Evolutionary conservation across 352 stramenopile species (phyloP).

Genomic region (Globisporangium middletonii): DNA sequence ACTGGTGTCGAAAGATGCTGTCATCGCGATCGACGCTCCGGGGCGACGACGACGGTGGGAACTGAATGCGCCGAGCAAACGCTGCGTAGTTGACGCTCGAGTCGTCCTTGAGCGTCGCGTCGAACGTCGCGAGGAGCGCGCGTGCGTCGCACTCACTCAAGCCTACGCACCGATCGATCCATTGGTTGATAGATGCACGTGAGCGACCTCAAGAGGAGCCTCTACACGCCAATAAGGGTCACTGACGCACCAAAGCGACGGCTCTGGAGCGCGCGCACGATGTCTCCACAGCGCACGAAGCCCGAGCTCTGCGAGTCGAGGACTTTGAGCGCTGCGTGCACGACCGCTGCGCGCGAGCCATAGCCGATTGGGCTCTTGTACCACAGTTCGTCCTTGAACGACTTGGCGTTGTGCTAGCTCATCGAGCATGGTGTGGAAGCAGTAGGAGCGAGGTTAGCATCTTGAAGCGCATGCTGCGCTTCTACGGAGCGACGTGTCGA

Average conservation of each 20-base stretch:
- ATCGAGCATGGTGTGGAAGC: neutral
- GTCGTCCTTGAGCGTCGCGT: constrained; percentile 16
- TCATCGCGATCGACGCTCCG: constrained; percentile 20
- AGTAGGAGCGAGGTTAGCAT: neutral
- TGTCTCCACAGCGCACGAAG: constrained; percentile 22
- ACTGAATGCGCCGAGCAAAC: constrained; percentile 36
- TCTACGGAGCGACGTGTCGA: neutral
- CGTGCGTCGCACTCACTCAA: constrained; percentile 27
- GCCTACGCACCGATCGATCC: constrained; percentile 6
- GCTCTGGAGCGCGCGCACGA: constrained; percentile 29
- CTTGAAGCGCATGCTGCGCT: neutral
- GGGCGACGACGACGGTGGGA: constrained; percentile 6
- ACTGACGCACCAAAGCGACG: constrained; percentile 23
- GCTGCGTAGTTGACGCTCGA: constrained; percentile 30
- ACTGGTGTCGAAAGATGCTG: constrained; percentile 38
- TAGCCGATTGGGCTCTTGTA: constrained; percentile 40
- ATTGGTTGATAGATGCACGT: neutral
- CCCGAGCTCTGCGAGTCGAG: constrained; percentile 30
- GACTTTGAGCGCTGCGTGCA: constrained; percentile 36
- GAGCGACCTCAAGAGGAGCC: neutral
- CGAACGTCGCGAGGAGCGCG: constrained; percentile 27
- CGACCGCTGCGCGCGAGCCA: constrained; percentile 40
- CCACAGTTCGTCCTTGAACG: constrained; percentile 58
- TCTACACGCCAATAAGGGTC: neutral
- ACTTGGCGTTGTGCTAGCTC: constrained; percentile 27